Conservation (phyloP, 2,329 filamentous ascomycete genomes). For the Blastomyces parvus region DNA sequence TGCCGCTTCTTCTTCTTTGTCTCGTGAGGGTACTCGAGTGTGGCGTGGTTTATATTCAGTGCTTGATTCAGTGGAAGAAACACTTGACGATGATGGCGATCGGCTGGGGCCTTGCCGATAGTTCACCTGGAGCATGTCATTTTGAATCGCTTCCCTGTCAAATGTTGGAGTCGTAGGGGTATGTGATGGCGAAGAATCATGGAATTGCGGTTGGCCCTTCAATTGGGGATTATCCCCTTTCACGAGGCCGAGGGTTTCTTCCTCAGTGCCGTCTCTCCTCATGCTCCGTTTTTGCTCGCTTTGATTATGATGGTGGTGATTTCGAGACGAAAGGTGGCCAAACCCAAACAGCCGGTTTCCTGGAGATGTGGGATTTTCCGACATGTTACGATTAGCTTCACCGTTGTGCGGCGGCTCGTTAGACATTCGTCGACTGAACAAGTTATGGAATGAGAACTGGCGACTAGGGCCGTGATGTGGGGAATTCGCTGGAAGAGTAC, state of each 20-base stretch:
- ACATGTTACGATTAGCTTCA: not conserved
- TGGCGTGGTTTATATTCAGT: not conserved
- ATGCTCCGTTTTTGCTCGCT: conserved; percentile 27
- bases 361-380: not conserved
- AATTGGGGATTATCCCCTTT: conserved; percentile 48
- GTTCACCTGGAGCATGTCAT: not conserved
- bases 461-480: conserved; percentile 50
- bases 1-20: conserved; percentile 10
- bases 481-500: conserved; percentile 21
- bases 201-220: not conserved
- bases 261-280: conserved; percentile 59
- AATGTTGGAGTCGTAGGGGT: conserved; percentile 6
- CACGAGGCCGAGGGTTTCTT: conserved; percentile 75
- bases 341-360: conserved; percentile 10
- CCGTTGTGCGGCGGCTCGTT: conserved; percentile 16
- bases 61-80: not conserved
- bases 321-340: conserved; percentile 8
- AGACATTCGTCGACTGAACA: conserved; percentile 52
- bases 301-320: not conserved
- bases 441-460: conserved; percentile 87
- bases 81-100: conserved; percentile 4
- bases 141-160: conserved; percentile 3
- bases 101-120: not conserved
- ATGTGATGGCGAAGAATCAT: conserved; percentile 17
- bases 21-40: conserved; percentile 7